These are phyloP conservation scores for Candida labiduridarum DNA, from an alignment of 1,139 yeast genomes.

Conservation along the genomic window DNA sequence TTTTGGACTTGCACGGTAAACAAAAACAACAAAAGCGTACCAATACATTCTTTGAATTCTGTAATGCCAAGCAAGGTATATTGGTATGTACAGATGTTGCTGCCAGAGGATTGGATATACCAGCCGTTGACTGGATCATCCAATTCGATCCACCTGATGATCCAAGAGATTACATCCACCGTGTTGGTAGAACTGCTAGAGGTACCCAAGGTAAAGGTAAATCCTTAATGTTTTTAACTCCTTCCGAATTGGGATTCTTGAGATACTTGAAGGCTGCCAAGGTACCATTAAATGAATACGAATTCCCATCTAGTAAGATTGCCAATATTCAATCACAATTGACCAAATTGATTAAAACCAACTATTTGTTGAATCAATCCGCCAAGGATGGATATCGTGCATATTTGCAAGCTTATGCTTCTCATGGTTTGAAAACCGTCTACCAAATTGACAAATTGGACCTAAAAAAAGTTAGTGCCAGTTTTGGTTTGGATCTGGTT, in stretches of 20 bases:
- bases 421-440: conserved; percentile 93
- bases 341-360: conserved; percentile 86
- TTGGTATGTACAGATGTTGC: conserved; percentile 96
- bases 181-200: conserved; percentile 98
- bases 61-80: conserved; percentile 94
- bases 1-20: conserved; percentile 93
- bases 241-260: conserved; percentile 90
- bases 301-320: conserved; percentile 89
- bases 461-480: conserved; percentile 89
- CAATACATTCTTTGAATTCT: conserved; percentile 94
- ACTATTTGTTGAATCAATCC: conserved; percentile 90
- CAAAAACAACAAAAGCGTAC: conserved; percentile 98
- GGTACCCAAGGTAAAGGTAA: conserved; percentile 91
- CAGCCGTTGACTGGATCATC: conserved; percentile 96
- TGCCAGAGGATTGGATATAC: conserved; percentile 96
- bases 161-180: conserved; percentile 96
- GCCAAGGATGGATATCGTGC: conserved; percentile 98
- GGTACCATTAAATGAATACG: conserved; percentile 95
- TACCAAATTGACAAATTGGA: conserved; percentile 95
- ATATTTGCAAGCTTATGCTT: conserved; percentile 94
- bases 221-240: conserved; percentile 91
- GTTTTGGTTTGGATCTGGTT: conserved; percentile 93
- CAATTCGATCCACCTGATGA: conserved; percentile 99
- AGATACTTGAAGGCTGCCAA: conserved; percentile 95
- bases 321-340: conserved; percentile 95